Evolutionary conservation across 2,329 filamentous ascomycete species (phyloP).

Genomic region (Exophiala oligosperma): DNA sequence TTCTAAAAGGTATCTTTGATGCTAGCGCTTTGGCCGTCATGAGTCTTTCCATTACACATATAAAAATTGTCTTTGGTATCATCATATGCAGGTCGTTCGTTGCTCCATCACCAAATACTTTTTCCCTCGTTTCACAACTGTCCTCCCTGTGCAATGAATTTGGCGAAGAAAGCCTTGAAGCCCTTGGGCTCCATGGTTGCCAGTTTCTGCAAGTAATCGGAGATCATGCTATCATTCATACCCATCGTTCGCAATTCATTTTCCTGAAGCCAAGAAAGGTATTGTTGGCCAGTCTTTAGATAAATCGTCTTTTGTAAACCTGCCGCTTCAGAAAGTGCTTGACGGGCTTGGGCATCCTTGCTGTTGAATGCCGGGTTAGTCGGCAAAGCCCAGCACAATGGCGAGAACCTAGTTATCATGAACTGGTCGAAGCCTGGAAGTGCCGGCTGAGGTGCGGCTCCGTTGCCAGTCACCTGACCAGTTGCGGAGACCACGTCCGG

Average conservation of each 20-base stretch:
- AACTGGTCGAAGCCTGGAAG: conserved; percentile 90
- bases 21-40: neutral
- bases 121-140: conserved; percentile 17
- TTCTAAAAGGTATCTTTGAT: neutral
- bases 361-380: conserved; percentile 76
- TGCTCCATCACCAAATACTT: conserved; percentile 7
- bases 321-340: conserved; percentile 85
- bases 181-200: conserved; percentile 45
- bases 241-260: conserved; percentile 49
- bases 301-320: conserved; percentile 86
- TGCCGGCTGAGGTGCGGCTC: conserved; percentile 47
- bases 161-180: conserved; percentile 51
- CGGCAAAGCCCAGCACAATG: conserved; percentile 86
- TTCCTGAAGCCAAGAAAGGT: conserved; percentile 57
- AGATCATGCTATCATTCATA: conserved; percentile 47
- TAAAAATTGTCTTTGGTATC: conserved; percentile 21
- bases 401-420: conserved; percentile 84
- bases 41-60: conserved; percentile 1
- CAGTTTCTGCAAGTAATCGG: conserved; percentile 49
- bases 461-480: conserved; percentile 13
- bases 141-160: conserved; percentile 29
- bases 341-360: conserved; percentile 82
- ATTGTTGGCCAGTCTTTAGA: conserved; percentile 80
- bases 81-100: conserved; percentile 20
- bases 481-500: conserved; percentile 62